A percentile compares a stretch with the other conserved stretches of the same genome.
Evolutionary conservation across 83 land plant species (phyloP).

Genomic region (Thuja plicata): DNA sequence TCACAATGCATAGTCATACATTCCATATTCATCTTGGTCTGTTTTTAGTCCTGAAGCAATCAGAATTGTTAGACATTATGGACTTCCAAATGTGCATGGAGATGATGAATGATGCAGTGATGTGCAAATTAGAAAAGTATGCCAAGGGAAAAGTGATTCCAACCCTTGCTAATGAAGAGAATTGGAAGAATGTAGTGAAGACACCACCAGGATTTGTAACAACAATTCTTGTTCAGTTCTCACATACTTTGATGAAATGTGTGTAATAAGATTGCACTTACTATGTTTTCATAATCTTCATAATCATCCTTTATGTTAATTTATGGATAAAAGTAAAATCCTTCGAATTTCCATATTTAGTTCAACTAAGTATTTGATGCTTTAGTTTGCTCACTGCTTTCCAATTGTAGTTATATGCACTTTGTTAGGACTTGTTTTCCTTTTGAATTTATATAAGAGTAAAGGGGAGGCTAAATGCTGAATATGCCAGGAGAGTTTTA

Average conservation of each 20-base stretch:
- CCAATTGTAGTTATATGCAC: no score
- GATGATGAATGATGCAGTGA: conserved; percentile 37
- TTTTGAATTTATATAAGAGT: no score
- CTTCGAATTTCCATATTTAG: no score
- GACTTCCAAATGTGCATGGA: conserved; percentile 55
- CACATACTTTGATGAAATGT: no score
- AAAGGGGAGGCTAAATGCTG: conserved; percentile 78
- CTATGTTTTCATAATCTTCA: no score
- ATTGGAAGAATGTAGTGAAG: conserved; percentile 94
- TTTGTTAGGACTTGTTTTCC: no score
- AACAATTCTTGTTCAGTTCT: conserved; percentile 46
- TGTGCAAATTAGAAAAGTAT: conserved; percentile 37
- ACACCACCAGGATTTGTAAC: conserved; percentile 63
- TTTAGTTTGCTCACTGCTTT: no score
- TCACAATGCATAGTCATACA: conserved; percentile 12
- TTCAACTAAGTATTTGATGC: no score
- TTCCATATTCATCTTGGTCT: conserved; percentile 76
- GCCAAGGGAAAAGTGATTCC: conserved; percentile 30
- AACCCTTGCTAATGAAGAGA: conserved; percentile 58
- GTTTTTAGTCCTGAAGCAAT: conserved; percentile 47
- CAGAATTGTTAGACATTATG: conserved; percentile 32
- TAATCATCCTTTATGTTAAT: no score
- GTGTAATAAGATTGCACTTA: no score
- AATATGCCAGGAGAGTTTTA: conserved; percentile 86
- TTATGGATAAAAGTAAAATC: no score